These are phyloP conservation scores for Zopfochytrium polystomum DNA, from an alignment of 371 early-diverging fungal species.

Conservation along the genomic window DNA sequence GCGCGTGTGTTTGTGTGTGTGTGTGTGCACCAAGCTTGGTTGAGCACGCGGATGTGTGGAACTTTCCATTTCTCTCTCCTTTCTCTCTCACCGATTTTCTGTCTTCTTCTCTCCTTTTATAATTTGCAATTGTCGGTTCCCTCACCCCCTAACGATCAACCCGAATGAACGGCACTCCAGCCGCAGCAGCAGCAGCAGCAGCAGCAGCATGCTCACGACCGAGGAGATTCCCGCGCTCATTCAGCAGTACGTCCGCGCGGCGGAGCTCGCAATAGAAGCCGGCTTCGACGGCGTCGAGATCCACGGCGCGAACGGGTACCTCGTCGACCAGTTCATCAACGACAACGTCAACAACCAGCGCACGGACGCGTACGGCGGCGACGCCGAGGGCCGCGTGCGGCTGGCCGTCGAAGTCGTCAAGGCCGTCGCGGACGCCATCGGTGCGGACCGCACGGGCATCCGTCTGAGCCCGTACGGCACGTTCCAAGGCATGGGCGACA, in stretches of 20 bases:
- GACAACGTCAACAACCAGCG: conserved; percentile 32
- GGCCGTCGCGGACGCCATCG: conserved; percentile 28
- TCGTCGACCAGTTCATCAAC: conserved; percentile 46
- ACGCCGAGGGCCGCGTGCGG: conserved; percentile 42
- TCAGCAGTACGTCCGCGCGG: background rate
- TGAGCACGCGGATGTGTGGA: no score
- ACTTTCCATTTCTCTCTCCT: no score
- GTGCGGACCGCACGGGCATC: conserved; percentile 35
- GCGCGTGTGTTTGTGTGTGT: no score
- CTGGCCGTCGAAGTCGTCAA: conserved; percentile 40
- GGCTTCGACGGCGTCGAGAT: conserved; percentile 80
- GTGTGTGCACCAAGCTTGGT: no score
- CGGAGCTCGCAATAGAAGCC: background rate
- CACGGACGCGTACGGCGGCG: conserved; percentile 50
- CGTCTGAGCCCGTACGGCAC: no score
- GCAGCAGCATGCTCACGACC: no score
- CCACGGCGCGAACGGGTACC: conserved; percentile 64
- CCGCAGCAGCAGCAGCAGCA: no score
- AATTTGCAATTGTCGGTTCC: no score
- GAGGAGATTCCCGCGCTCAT: background rate
- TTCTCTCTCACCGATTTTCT: no score
- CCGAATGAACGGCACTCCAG: no score
- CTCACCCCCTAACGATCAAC: no score
- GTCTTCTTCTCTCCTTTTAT: no score
- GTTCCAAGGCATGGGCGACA: conserved; percentile 6